Base-by-base conservation (phyloP, 1,284 basidiomycete genomes). In the Phellinidium pouzarii region DNA sequence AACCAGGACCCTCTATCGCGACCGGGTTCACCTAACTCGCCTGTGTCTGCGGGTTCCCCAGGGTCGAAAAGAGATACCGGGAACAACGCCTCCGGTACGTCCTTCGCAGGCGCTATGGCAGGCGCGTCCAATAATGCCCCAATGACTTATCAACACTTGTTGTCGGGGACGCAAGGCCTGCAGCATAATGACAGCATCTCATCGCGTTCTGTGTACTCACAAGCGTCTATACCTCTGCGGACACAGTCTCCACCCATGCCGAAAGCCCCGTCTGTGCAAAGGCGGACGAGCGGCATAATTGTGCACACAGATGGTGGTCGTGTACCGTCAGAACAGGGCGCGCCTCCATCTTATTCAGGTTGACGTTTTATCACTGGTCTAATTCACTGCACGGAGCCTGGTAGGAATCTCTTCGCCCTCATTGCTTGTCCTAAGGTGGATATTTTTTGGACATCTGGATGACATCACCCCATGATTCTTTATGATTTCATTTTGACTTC, bases 241-340 rank as follows among this genome's bases (percentile, higher is more conserved):
- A 36, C 19, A 29, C 53, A 38, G 43, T 25, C 47, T n/a, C n/a
- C n/a, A n/a, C n/a, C n/a, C n/a, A n/a, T n/a, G n/a, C n/a, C n/a
- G n/a, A n/a, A n/a, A n/a, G n/a, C n/a, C 36, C 44, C 44, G 19
- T 9, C 8, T 34, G 26, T 20, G 27, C 36, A 47, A 19, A 25
- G 37, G 3, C 27, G 45, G 19, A 26, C 8, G 36, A 53, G 44
- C 31, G 19, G 20, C 9, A 49, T 55, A n/a, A 37, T 55, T 23
- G 49, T 55, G 11, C 53, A 55, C 12, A 48, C 37, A n/a, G 52
- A 53, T 43, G 52, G 45, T n/a, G 52, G 52, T 25, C 23, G 52
- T 29, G 45, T 48, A 8, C 31, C 31, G n/a, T 27, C 23, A 37
- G 22, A 22, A 14, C 27, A 34, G 20, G 45, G 43, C 9, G 37